Base-by-base conservation (phyloP, 2,329 filamentous ascomycete species). In the Cordyceps javanica region DNA sequence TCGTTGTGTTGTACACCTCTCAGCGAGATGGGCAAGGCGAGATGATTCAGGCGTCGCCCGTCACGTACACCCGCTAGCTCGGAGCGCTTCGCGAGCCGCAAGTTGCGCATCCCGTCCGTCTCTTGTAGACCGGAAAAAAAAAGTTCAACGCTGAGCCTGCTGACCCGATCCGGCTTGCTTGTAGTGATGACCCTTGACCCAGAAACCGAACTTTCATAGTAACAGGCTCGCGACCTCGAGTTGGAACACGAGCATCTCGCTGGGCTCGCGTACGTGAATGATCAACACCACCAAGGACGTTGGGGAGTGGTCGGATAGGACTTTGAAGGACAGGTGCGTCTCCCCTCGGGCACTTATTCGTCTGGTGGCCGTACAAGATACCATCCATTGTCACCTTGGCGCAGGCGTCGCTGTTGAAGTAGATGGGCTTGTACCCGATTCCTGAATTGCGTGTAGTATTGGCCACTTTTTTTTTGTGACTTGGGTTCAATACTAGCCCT, bases 101-200 rank as follows among this genome's bases (percentile, higher is more conserved):
- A 59, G 1, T 68, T 67, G 30, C 71, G 69, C 2, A 64, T 66
- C 4, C 65, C 67, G 7, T 56, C 59, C 44, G 68, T 68, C 59
- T 75, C 73, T 58, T 76, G 74, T 10, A 75, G 56, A 1, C 69
- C 70, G 9, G n/a, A n/a, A n/a, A n/a, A n/a, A n/a, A 75, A 64
- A 2, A 76, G 61, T 32, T 76, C 73, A 14, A 64, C 68, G 11
- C 68, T 66, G 8, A 41, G 63, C 2, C 64, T 61, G 23, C 62
- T 60, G 5, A 76, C 63, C 60, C 70, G 71, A 1, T 57, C 60
- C 13, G 75, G 61, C 57, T n/a, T 76, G 73, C 65, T 75, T 76
- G 38, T 62, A 62, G 58, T 74, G 71, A 57, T 69, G 72, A 58
- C 69, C 62, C 19, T 68, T 67, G n/a, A 75, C 67, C 9, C 64